Conservation (phyloP, 306 rosid genomes). For the Vicia faba region DNA sequence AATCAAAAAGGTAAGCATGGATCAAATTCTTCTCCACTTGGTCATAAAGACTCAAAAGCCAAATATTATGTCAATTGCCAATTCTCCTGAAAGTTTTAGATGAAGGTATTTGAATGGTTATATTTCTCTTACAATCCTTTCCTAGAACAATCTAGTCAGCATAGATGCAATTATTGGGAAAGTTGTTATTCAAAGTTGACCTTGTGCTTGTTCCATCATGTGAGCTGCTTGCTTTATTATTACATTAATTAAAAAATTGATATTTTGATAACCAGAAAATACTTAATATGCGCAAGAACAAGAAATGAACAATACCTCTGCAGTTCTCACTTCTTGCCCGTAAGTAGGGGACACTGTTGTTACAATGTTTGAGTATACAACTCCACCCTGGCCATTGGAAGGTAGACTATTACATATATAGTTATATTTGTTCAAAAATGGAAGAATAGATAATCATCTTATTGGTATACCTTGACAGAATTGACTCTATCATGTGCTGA, state of each 20-base stretch:
- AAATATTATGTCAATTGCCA: conserved; percentile 22
- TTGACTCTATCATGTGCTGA: conserved; percentile 76
- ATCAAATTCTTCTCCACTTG: conserved; percentile 17
- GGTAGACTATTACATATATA: conserved; percentile 35
- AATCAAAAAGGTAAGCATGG: conserved; percentile 6
- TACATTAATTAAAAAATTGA: conserved; percentile 10
- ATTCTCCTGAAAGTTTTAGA: conserved; percentile 14
- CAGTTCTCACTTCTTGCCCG: conserved; percentile 89
- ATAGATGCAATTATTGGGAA: conserved; percentile 22
- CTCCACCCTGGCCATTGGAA: conserved; percentile 70
- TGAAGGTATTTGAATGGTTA: conserved; percentile 9
- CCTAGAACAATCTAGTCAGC: conserved; percentile 8
- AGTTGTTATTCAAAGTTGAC: conserved; percentile 5
- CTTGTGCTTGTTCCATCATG: conserved; percentile 14
- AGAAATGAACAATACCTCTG: conserved; percentile 68
- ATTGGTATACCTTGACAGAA: conserved; percentile 74
- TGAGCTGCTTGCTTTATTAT: conserved; percentile 13
- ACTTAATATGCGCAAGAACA: conserved; percentile 33
- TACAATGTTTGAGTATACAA: conserved; percentile 94
- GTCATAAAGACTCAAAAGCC: conserved; percentile 15
- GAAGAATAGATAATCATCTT: conserved; percentile 23
- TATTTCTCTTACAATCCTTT: conserved; percentile 31
- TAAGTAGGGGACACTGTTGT: conserved; percentile 97
- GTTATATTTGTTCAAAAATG: conserved; percentile 23
- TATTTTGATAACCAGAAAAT: conserved; percentile 27